Evolutionary conservation across 2,329 filamentous ascomycete genomes (phyloP).

Genomic region (Sarocladium kiliense): DNA sequence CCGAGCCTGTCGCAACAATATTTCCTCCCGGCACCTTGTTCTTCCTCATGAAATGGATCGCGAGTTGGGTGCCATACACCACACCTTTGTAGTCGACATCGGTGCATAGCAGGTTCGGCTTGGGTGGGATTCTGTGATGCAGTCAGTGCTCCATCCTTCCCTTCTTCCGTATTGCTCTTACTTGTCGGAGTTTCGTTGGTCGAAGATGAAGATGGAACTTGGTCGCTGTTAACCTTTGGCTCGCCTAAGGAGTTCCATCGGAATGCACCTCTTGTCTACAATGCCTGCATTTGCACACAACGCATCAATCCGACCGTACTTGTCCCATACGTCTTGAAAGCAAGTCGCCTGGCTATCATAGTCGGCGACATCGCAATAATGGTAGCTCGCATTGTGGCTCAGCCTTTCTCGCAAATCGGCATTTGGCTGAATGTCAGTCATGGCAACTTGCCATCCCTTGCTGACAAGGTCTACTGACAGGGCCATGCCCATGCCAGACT

Average conservation of each 20-base stretch:
- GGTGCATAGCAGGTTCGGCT: constrained; percentile 38
- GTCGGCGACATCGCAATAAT: constrained; percentile 37
- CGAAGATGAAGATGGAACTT: constrained; percentile 37
- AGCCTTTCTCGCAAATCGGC: constrained; percentile 25
- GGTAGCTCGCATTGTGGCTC: constrained; percentile 34
- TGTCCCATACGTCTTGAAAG: constrained; percentile 36
- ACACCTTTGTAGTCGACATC: constrained; percentile 48
- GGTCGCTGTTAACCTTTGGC: too few species aligned
- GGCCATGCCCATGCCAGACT: constrained; percentile 43
- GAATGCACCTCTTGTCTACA: constrained; percentile 32
- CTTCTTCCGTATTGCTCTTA: background rate
- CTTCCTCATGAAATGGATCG: constrained; percentile 49
- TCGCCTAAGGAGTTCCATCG: too few species aligned
- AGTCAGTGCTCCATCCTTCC: too few species aligned
- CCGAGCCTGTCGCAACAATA: constrained; percentile 38
- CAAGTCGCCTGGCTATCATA: constrained; percentile 38
- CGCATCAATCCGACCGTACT: constrained; percentile 41
- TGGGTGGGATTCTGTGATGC: constrained; percentile 30
- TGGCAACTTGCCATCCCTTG: constrained; percentile 26
- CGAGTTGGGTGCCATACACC: constrained; percentile 42
- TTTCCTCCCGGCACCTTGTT: constrained; percentile 36
- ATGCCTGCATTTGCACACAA: constrained; percentile 47
- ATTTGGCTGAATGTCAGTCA: constrained; percentile 31
- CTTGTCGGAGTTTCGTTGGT: constrained; percentile 14
- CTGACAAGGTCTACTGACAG: constrained; percentile 25